A percentile compares a stretch with the other conserved stretches of the same genome.
Evolutionary conservation across 2,329 filamentous ascomycete genomes (phyloP).

Genomic region (Penicillium sp.): DNA sequence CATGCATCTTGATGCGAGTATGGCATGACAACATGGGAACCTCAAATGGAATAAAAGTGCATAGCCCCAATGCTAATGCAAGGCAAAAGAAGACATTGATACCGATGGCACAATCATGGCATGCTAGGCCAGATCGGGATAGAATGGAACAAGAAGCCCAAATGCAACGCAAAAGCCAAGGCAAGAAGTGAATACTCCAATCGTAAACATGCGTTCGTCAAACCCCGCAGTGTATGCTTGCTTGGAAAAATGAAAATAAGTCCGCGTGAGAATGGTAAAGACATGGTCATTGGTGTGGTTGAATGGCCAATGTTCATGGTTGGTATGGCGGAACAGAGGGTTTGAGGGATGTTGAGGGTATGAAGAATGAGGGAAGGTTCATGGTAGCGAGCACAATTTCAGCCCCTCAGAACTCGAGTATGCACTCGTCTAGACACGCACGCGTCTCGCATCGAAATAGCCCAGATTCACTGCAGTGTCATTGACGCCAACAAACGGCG

Average conservation of each 20-base stretch:
- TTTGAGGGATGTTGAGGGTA: background rate
- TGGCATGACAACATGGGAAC: background rate
- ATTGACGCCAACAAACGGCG: conserved; percentile 46
- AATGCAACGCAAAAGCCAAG: background rate
- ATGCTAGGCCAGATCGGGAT: background rate
- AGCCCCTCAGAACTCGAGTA: background rate
- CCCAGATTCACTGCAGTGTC: conserved; percentile 47
- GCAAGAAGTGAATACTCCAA: background rate
- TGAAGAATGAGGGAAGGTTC: background rate
- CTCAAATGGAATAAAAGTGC: background rate
- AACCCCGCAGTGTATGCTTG: background rate
- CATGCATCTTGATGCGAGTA: background rate
- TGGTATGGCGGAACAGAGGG: background rate
- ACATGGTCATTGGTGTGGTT: background rate
- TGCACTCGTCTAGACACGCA: conserved; percentile 24
- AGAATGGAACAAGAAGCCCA: background rate
- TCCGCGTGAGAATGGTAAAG: background rate
- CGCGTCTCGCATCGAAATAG: conserved; percentile 44
- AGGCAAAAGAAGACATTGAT: background rate
- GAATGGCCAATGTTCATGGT: background rate
- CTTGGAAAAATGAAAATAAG: background rate
- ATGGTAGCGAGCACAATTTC: background rate
- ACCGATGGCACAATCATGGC: background rate
- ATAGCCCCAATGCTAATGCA: background rate
- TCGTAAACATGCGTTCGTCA: background rate